Conservation (phyloP, 345 rosid species). For the Syzygium aromaticum region DNA sequence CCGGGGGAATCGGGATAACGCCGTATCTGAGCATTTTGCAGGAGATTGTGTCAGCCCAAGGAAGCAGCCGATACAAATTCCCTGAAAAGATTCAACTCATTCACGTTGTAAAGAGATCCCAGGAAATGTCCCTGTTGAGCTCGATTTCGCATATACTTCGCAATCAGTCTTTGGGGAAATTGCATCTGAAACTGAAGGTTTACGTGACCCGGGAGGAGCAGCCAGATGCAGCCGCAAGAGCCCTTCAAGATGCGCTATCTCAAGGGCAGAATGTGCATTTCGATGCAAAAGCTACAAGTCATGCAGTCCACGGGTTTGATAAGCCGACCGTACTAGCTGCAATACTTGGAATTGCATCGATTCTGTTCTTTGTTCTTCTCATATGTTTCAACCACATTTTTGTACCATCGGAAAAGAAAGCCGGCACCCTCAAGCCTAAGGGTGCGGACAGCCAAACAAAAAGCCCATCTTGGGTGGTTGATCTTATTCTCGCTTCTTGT, state of each 20-base stretch:
- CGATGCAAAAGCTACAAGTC: slow-evolving; percentile 21
- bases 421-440: not conserved
- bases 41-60: slow-evolving; percentile 34
- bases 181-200: slow-evolving; percentile 41
- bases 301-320: slow-evolving; percentile 43
- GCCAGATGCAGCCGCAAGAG: slow-evolving; percentile 24
- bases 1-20: slow-evolving; percentile 83
- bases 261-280: slow-evolving; percentile 36
- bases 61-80: slow-evolving; percentile 21
- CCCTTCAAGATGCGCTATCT: slow-evolving; percentile 32
- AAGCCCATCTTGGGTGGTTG: slow-evolving; percentile 59
- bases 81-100: slow-evolving; percentile 48
- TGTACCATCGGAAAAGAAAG: slow-evolving; percentile 35
- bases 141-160: slow-evolving; percentile 44
- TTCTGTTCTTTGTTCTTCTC: slow-evolving; percentile 40
- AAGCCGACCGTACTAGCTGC: slow-evolving; percentile 31
- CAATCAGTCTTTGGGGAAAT: slow-evolving; percentile 21
- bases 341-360: slow-evolving; percentile 24
- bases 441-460: slow-evolving; percentile 24
- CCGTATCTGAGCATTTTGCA: slow-evolving; percentile 74
- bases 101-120: slow-evolving; percentile 39
- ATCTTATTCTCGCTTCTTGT: slow-evolving; percentile 45
- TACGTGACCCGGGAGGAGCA: slow-evolving; percentile 57
- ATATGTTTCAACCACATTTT: slow-evolving; percentile 40
- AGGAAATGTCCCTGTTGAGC: slow-evolving; percentile 46